Conservation (phyloP, 768 basidiomycete genomes). For the Naematelia aurantialba region DNA sequence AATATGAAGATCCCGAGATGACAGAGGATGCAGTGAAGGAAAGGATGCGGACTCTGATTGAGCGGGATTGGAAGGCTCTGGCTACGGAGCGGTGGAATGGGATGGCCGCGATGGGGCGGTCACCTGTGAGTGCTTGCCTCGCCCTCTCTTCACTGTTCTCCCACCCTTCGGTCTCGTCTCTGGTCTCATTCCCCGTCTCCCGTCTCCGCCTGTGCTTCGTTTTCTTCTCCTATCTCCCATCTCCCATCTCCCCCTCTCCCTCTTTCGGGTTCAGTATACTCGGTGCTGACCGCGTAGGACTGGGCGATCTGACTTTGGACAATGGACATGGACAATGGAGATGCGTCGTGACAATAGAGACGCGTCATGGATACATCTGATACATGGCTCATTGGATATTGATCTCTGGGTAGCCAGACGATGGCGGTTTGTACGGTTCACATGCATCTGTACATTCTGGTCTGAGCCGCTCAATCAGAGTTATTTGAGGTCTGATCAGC, state of each 20-base stretch:
- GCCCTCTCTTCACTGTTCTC: background rate
- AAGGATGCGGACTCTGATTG: conserved; percentile 6
- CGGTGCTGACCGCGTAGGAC: background rate
- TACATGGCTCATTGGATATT: too few relatives aligned
- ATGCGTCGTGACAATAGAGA: too few relatives aligned
- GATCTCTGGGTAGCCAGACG: background rate
- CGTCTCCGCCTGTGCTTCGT: too few relatives aligned
- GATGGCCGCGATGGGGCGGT: background rate
- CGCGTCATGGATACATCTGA: too few relatives aligned
- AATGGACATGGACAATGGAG: too few relatives aligned
- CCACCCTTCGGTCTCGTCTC: too few relatives aligned
- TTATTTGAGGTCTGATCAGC: too few relatives aligned
- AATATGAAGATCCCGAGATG: conserved; percentile 8
- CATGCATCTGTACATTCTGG: background rate
- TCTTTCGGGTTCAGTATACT: too few relatives aligned
- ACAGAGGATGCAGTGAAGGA: conserved; percentile 6
- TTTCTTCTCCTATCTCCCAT: too few relatives aligned
- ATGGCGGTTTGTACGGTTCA: background rate
- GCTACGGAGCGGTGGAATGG: background rate
- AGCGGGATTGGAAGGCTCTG: conserved; percentile 13
- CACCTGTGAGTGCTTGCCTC: background rate
- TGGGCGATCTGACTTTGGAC: background rate
- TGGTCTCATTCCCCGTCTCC: background rate
- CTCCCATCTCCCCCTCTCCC: too few relatives aligned
- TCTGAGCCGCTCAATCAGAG: too few relatives aligned